Conservation (phyloP, 768 basidiomycete species). For the Tremella mesenterica region DNA sequence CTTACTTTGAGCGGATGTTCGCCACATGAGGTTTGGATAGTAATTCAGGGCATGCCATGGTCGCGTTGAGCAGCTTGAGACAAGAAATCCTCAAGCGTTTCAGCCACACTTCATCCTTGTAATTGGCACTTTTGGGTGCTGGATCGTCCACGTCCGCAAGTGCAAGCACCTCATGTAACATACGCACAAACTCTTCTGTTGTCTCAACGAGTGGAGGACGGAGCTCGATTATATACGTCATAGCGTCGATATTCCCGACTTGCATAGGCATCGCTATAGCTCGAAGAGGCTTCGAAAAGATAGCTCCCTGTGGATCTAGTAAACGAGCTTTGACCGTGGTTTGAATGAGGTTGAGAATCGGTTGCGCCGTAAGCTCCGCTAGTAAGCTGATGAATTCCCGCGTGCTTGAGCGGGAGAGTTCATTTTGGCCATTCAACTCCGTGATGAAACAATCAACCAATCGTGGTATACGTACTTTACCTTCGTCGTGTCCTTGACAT, state of each 20-base stretch:
- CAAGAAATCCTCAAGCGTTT: conserved; percentile 87
- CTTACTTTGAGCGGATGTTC: conserved; percentile 73
- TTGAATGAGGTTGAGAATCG: conserved; percentile 67
- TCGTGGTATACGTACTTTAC: conserved; percentile 53
- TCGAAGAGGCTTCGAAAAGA: conserved; percentile 92
- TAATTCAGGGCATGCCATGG: conserved; percentile 91
- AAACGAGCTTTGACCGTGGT: conserved; percentile 71
- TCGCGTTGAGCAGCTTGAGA: conserved; percentile 82
- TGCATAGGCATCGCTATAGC: conserved; percentile 91
- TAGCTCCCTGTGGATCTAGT: conserved; percentile 55
- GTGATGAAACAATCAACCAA: conserved; percentile 68
- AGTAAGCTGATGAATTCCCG: conserved; percentile 72
- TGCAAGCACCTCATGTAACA: conserved; percentile 86
- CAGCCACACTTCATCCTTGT: conserved; percentile 71
- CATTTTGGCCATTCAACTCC: conserved; percentile 78
- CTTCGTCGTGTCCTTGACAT: conserved; percentile 47
- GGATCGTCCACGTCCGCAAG: conserved; percentile 87
- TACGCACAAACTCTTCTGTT: conserved; percentile 81
- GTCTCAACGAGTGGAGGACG: conserved; percentile 83
- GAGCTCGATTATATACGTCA: conserved; percentile 83
- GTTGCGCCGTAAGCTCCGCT: conserved; percentile 61
- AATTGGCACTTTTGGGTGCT: conserved; percentile 60
- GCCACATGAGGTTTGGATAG: conserved; percentile 55
- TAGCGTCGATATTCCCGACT: conserved; percentile 94
- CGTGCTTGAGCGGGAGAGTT: conserved; percentile 71